phyloP scores from a whole-genome alignment of 2,329 filamentous ascomycete species.

The Paecilomyces variotii region DNA sequence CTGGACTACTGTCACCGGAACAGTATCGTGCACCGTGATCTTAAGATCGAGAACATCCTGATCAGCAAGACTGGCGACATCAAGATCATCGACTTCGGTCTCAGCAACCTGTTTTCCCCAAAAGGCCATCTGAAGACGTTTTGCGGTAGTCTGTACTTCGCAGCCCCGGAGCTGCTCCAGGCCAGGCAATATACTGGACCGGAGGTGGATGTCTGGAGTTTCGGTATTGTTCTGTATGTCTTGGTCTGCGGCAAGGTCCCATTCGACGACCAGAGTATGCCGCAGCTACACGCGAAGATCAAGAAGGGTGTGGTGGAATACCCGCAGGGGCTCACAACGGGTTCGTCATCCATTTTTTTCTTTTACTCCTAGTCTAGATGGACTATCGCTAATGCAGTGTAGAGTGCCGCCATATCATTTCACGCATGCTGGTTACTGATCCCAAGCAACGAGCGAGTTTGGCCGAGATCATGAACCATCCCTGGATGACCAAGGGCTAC shows the following conservation, averaged over 20 bases:
- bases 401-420: slow-evolving; percentile 93
- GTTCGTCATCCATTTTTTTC: slow-evolving; percentile 45
- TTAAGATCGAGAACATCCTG: slow-evolving; percentile 98
- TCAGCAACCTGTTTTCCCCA: slow-evolving; percentile 93
- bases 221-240: slow-evolving; percentile 95
- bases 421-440: slow-evolving; percentile 92
- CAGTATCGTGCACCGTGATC: slow-evolving; percentile 92
- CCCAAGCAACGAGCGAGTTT: slow-evolving; percentile 79
- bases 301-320: slow-evolving; percentile 96
- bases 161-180: slow-evolving; percentile 87
- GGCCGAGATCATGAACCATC: slow-evolving; percentile 86
- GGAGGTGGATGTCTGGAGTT: slow-evolving; percentile 97
- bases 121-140: slow-evolving; percentile 85
- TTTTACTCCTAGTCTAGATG: slow-evolving; percentile 4
- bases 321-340: slow-evolving; percentile 81
- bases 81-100: slow-evolving; percentile 97
- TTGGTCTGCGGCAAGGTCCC: slow-evolving; percentile 96
- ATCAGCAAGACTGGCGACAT: slow-evolving; percentile 99
- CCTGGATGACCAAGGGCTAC: slow-evolving; percentile 94
- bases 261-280: slow-evolving; percentile 99
- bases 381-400: slow-evolving; percentile 27
- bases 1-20: slow-evolving; percentile 97
- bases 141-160: slow-evolving; percentile 95
- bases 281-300: slow-evolving; percentile 94
- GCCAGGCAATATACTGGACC: slow-evolving; percentile 91